These are phyloP conservation scores for Anthracocystis setariae DNA, from an alignment of 1,284 basidiomycete genomes.

Conservation along the genomic window DNA sequence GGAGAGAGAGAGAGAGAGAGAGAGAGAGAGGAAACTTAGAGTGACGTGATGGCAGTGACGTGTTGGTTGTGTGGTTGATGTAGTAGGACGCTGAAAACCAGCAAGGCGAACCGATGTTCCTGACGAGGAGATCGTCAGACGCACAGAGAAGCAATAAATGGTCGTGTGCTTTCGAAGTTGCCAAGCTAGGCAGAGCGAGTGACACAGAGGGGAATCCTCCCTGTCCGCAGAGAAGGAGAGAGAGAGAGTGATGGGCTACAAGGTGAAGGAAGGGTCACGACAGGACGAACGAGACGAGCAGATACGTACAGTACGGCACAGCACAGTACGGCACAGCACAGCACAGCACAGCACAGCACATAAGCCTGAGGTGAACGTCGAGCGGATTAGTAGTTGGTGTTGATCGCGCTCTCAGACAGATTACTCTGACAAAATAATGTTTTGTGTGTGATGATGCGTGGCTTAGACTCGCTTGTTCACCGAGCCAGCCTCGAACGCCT, in stretches of 20 bases:
- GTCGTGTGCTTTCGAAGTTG: not conserved
- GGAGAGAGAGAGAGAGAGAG: slow-evolving; percentile 4
- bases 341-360: too few relatives aligned
- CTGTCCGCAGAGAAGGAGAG: not conserved
- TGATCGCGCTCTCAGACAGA: slow-evolving; percentile 13
- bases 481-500: too few relatives aligned
- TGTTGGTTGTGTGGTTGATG: not conserved
- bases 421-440: not conserved
- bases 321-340: too few relatives aligned
- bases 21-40: too few relatives aligned
- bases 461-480: slow-evolving; percentile 9
- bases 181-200: not conserved
- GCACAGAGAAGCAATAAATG: not conserved
- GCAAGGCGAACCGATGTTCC: not conserved
- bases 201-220: not conserved
- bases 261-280: too few relatives aligned
- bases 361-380: not conserved
- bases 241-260: not conserved
- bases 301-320: too few relatives aligned
- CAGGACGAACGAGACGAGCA: too few relatives aligned
- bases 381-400: not conserved
- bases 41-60: slow-evolving; percentile 10
- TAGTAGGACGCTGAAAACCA: too few relatives aligned
- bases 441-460: slow-evolving; percentile 5
- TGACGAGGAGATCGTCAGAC: not conserved